Evolutionary conservation across 805 yeast genomes (phyloP), one percentile per base, ranked within the genome.

Genomic region (Jamesozyma gamospora): DNA sequence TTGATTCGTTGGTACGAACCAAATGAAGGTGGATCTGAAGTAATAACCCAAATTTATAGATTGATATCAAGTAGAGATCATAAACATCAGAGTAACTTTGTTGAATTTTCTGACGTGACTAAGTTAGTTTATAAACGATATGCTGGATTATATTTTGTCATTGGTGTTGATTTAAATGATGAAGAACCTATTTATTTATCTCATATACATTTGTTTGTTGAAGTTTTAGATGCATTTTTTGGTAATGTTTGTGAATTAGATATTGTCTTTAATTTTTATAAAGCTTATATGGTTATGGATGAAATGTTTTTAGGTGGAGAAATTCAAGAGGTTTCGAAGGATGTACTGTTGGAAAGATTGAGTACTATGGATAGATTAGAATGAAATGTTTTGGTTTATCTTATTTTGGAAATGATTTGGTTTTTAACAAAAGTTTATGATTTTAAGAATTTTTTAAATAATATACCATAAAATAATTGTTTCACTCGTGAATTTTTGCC

Each of bases 201-300:
- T 45, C 77, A 83, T 21, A 77, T 90, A 29, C 97, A 90, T 55
- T 66, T 88, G 39, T 75, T 90, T 45, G 96, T 90, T 15, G 96
- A 92, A 62, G 76, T 86, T 8, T 65, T 90, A 40, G 97, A 90
- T 58, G 69, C 78, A 11, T 85, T 79, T 57, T 90, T 90, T 53
- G 81, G 86, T 47, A 86, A 79, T 52, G 97, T 90, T 7, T 88
- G 96, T 63, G 96, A 90, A 62, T 69, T 90, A 49, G 97, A 90
- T 58, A 70, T 92, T 41, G 94, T 92, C 16, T 92, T 88, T 67
- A 86, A 87, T 61, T 90, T 90, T 62, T 79, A 80, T 67, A 85
- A 82, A 58, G 79, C 85, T 11, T 84, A 87, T 58, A 70, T 74
- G 40, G 81, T 87, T 8, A 58, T 92, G 43, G 96, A 92, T 58